A percentile compares a stretch with the other conserved stretches of the same genome.
These are phyloP conservation scores for Microthlaspi erraticum DNA, from an alignment of 345 rosid species.

Conservation along the genomic window DNA sequence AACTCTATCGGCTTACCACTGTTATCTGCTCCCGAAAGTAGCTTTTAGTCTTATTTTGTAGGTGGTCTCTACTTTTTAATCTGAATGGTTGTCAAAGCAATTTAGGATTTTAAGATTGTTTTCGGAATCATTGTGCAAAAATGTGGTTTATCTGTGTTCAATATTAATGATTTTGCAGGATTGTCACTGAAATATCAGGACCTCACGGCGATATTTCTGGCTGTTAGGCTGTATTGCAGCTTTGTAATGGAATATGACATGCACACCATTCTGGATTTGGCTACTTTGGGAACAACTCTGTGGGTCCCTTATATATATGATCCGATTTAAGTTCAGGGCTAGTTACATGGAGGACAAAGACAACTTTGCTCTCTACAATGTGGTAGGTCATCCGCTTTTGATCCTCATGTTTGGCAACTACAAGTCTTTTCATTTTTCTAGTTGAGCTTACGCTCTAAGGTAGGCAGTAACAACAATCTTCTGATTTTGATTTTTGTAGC, in stretches of 20 bases:
- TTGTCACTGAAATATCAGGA: constrained; percentile 94
- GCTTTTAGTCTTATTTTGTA: no score
- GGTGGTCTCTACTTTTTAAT: no score
- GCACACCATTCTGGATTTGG: constrained; percentile 91
- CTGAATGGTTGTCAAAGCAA: no score
- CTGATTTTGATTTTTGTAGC: constrained; percentile 51
- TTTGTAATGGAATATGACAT: constrained; percentile 99
- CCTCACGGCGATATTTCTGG: constrained; percentile 87
- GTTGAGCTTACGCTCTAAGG: no score
- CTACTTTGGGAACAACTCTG: constrained; percentile 87
- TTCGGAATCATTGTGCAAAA: no score
- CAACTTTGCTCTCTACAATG: constrained; percentile 89
- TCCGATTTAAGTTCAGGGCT: constrained; percentile 85
- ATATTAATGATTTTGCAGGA: constrained; percentile 57
- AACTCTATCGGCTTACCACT: no score
- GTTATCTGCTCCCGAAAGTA: no score
- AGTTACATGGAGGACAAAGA: constrained; percentile 98
- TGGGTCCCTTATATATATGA: constrained; percentile 99
- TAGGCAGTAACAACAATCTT: not conserved
- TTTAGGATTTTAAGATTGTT: no score
- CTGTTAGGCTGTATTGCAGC: constrained; percentile 90
- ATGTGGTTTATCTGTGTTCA: no score
- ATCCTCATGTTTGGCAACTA: no score
- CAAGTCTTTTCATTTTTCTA: no score
- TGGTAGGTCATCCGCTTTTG: constrained; percentile 57